Percentiles rank a stretch among this genome's conserved stretches.
These are phyloP conservation scores for Chlorella vulgaris DNA, from an alignment of 139 green algal species.

Conservation along the genomic window DNA sequence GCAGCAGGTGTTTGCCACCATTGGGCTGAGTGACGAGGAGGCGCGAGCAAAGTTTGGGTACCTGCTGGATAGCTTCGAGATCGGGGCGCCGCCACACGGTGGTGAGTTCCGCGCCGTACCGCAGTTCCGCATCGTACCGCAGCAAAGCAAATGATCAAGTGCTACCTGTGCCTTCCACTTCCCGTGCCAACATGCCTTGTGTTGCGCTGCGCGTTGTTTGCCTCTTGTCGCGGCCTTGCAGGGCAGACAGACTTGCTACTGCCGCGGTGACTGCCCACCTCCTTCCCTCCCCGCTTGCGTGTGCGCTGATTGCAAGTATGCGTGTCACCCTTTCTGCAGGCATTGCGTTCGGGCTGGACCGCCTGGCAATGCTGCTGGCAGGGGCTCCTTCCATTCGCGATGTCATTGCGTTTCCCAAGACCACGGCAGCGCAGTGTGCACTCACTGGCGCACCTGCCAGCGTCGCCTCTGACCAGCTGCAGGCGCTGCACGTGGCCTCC, in stretches of 20 bases:
- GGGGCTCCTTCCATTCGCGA: conserved; percentile 89
- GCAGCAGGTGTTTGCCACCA: conserved; percentile 88
- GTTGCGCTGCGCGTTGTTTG: too few species aligned
- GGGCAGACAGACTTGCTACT: too few species aligned
- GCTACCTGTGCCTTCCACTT: too few species aligned
- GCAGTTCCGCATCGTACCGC: too few species aligned
- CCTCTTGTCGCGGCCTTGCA: too few species aligned
- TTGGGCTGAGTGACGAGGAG: conserved; percentile 85
- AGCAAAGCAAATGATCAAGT: not conserved
- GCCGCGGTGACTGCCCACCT: not conserved
- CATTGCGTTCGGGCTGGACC: conserved; percentile 94
- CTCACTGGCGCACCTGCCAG: conserved; percentile 80
- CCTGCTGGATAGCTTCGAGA: conserved; percentile 81
- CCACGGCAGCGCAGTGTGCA: conserved; percentile 80
- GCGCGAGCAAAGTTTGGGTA: conserved; percentile 86
- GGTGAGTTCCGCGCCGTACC: conserved; percentile 30
- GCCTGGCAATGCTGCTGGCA: conserved; percentile 93
- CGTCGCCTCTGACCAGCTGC: conserved; percentile 68
- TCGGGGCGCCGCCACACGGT: conserved; percentile 93
- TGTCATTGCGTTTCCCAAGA: conserved; percentile 99
- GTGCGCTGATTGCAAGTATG: too few species aligned
- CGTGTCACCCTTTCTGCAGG: conserved; percentile 28
- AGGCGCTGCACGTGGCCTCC: conserved; percentile 59
- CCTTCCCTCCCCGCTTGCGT: too few species aligned
- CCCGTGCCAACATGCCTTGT: too few species aligned